phyloP scores from a whole-genome alignment of 2,329 filamentous ascomycete genomes.

The Biscogniauxia marginata region DNA sequence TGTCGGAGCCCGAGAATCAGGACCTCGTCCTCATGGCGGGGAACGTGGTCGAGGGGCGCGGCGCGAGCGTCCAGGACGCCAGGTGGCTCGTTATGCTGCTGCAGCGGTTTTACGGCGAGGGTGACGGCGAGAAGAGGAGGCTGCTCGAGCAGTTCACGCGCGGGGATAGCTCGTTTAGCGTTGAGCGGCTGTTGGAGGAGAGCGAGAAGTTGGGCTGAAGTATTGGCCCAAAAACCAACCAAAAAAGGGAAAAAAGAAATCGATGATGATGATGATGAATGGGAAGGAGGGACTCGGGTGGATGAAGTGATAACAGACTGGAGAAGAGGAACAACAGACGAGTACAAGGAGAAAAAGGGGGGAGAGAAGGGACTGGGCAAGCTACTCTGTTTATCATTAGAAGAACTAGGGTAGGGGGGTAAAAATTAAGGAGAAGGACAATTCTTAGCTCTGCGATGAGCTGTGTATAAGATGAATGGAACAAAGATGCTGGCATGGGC shows the following conservation, averaged over 20 bases:
- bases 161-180: slow-evolving; percentile 75
- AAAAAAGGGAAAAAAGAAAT: not conserved
- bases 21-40: slow-evolving; percentile 86
- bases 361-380: too few species aligned
- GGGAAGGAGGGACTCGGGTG: too few species aligned
- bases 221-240: not conserved
- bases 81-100: slow-evolving; percentile 88
- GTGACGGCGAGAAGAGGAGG: slow-evolving; percentile 59
- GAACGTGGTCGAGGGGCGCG: slow-evolving; percentile 70
- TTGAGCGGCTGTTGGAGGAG: slow-evolving; percentile 85
- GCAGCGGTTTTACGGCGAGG: slow-evolving; percentile 82
- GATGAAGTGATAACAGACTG: too few species aligned
- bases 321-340: too few species aligned
- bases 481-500: too few species aligned
- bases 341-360: too few species aligned
- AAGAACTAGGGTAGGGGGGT: too few species aligned
- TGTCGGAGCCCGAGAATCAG: slow-evolving; percentile 54
- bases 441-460: too few species aligned
- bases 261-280: not conserved
- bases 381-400: too few species aligned
- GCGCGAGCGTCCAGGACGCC: slow-evolving; percentile 77
- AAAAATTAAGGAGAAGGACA: too few species aligned
- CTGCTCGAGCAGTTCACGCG: slow-evolving; percentile 79
- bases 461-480: too few species aligned
- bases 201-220: slow-evolving; percentile 69